Conservation (phyloP, 768 basidiomycete species). For the Phylloporus arenicola region DNA sequence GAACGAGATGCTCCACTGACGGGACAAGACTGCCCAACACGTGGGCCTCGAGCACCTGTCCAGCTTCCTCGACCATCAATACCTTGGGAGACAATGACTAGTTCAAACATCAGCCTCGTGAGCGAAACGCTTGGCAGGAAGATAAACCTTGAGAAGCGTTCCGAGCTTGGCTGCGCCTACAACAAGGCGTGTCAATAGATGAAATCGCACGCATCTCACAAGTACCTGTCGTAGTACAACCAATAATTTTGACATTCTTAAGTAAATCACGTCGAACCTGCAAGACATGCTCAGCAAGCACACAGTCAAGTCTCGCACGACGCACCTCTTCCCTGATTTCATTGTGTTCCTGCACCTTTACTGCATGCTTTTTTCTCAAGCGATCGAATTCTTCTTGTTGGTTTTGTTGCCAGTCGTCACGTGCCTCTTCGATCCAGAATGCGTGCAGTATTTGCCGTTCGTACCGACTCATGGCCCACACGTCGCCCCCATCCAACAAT, state of each 20-base stretch:
- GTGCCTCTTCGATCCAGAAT: slow-evolving; percentile 45
- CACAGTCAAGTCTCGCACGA: background rate
- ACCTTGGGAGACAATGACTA: slow-evolving; percentile 58
- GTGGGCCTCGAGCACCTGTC: slow-evolving; percentile 78
- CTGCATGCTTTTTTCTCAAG: slow-evolving; percentile 36
- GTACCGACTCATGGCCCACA: slow-evolving; percentile 50
- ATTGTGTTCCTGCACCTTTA: slow-evolving; percentile 33
- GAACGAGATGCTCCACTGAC: slow-evolving; percentile 66
- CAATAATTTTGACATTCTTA: slow-evolving; percentile 53
- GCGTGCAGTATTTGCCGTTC: slow-evolving; percentile 45
- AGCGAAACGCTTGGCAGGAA: background rate
- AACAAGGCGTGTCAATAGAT: background rate
- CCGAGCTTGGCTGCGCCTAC: slow-evolving; percentile 65
- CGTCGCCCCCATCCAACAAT: slow-evolving; percentile 31
- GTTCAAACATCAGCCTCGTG: background rate
- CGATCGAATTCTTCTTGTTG: slow-evolving; percentile 39
- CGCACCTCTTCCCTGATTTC: slow-evolving; percentile 53
- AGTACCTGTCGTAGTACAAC: slow-evolving; percentile 71
- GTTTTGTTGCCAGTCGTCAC: slow-evolving; percentile 25
- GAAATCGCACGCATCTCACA: background rate
- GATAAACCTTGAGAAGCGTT: slow-evolving; percentile 47
- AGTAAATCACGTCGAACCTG: slow-evolving; percentile 57
- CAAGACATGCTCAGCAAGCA: background rate
- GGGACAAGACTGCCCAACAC: slow-evolving; percentile 59
- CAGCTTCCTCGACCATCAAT: slow-evolving; percentile 74